A percentile compares a stretch with the other conserved stretches of the same genome.
Conservation (phyloP, 345 rosid species). For the Citrus medica region DNA sequence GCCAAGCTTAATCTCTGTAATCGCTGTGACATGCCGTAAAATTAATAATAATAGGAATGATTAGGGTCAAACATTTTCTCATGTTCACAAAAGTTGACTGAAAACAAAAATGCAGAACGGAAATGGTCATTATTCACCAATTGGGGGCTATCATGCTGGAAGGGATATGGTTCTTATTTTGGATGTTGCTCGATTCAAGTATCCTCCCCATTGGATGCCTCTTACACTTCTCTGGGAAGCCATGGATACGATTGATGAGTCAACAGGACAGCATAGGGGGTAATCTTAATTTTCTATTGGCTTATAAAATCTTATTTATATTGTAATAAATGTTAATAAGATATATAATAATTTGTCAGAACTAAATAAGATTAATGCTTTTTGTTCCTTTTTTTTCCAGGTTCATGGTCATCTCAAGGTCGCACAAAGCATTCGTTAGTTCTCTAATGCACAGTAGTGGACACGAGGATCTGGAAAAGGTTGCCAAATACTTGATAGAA, state of each 20-base stretch:
- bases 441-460: slow-evolving; percentile 10
- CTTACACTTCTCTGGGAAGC: slow-evolving; percentile 39
- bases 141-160: slow-evolving; percentile 36
- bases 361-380: too few relatives aligned
- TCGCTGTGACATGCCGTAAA: too few relatives aligned
- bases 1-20: too few relatives aligned
- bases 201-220: slow-evolving; percentile 43
- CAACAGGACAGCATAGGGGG: slow-evolving; percentile 32
- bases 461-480: neutral
- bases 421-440: slow-evolving; percentile 2
- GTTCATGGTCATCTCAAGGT: slow-evolving; percentile 21
- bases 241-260: slow-evolving; percentile 25
- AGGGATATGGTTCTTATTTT: slow-evolving; percentile 33
- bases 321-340: too few relatives aligned
- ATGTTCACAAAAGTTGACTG: too few relatives aligned
- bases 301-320: too few relatives aligned
- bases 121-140: slow-evolving; percentile 38
- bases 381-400: slow-evolving; percentile 2
- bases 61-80: too few relatives aligned
- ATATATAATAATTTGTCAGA: too few relatives aligned
- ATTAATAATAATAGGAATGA: too few relatives aligned
- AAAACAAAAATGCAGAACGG: slow-evolving; percentile 19
- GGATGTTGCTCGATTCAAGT: slow-evolving; percentile 41
- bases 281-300: neutral
- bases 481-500: slow-evolving; percentile 16